Conservation (phyloP, 1,284 basidiomycete species). For the Rhodofomes roseus region DNA sequence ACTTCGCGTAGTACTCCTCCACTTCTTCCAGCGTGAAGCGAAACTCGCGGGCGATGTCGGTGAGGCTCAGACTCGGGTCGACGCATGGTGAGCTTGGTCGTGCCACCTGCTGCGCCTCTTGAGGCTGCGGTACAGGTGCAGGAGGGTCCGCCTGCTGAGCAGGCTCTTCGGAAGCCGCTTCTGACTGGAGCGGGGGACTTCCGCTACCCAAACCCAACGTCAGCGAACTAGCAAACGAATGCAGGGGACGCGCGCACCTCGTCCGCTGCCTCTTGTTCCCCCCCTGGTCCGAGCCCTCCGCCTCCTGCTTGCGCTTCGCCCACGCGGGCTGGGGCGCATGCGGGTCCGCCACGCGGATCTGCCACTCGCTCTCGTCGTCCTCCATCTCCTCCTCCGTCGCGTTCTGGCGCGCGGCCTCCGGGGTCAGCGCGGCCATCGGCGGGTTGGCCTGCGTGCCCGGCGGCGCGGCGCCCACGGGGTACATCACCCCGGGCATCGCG, state of each 20-base stretch:
- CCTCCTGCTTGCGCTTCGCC: constrained; percentile 52
- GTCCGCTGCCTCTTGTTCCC: constrained; percentile 24
- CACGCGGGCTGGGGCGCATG: constrained; percentile 60
- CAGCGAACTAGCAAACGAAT: neutral
- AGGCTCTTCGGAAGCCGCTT: neutral
- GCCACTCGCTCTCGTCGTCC: constrained; percentile 59
- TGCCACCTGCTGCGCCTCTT: neutral
- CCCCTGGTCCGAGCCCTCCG: constrained; percentile 27
- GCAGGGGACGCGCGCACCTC: constrained; percentile 23
- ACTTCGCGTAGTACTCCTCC: constrained; percentile 67
- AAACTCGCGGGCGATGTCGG: constrained; percentile 58
- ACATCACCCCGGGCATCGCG: constrained; percentile 8
- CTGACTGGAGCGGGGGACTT: neutral
- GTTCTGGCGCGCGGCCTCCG: constrained; percentile 23
- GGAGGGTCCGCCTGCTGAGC: neutral
- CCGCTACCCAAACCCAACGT: neutral
- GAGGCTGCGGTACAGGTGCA: neutral
- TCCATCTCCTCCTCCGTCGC: constrained; percentile 43
- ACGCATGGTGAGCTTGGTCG: neutral
- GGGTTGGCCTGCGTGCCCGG: constrained; percentile 13
- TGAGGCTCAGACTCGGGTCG: neutral
- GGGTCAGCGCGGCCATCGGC: neutral
- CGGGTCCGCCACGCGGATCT: constrained; percentile 47
- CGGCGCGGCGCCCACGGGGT: constrained; percentile 13
- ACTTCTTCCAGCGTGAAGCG: constrained; percentile 71